Base-by-base conservation (phyloP, 305 asterid genomes). In the Fraxinus floribunda region DNA sequence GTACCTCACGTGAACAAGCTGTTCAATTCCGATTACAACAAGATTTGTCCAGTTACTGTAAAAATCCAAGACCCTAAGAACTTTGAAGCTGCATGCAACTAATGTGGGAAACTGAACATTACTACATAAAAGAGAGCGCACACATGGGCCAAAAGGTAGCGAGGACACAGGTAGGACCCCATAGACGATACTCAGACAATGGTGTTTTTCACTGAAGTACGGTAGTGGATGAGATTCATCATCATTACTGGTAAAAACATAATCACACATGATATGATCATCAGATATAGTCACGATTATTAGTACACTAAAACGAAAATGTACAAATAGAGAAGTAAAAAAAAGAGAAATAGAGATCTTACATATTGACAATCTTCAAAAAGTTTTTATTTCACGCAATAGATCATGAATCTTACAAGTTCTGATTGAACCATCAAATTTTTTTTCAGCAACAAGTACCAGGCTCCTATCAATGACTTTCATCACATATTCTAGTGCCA, bases 321-420 rank as follows among this genome's bases (percentile, higher is more conserved):
- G 20, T 1, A 55, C 7, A 5, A 55, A 55, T 2, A 55, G 24
- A 1, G 1, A n/a, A 1, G 16, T 26, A 4, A 55, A 52, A n/a
- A 55, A 4, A n/a, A n/a, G 64, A 55, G 64, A 55, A 55, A 15
- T 5, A n/a, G n/a, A 0, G 64, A n/a, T 16, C 64, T 55, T n/a
- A 55, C 64, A n/a, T 1, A 6, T n/a, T 5, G 24, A 55, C 97
- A 72, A 71, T 91, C 86, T 81, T 92, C 94, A 93, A 93, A 78
- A 95, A 94, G 89, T 86, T 89, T 85, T 93, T 94, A 55, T 16
- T 15, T 55, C 64, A 55, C 7, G 64, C 64, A 55, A 16, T 55
- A 55, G 24, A 55, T 55, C 64, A n/a, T 55, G 64, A 55, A 55
- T n/a, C 64, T 15, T 55, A n/a, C 64, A 55, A 3, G 64, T 55